Evolutionary conservation across 129 eudicot species (phyloP), one percentile per base, ranked within the genome.

Genomic region (Ambrosia trifida): DNA sequence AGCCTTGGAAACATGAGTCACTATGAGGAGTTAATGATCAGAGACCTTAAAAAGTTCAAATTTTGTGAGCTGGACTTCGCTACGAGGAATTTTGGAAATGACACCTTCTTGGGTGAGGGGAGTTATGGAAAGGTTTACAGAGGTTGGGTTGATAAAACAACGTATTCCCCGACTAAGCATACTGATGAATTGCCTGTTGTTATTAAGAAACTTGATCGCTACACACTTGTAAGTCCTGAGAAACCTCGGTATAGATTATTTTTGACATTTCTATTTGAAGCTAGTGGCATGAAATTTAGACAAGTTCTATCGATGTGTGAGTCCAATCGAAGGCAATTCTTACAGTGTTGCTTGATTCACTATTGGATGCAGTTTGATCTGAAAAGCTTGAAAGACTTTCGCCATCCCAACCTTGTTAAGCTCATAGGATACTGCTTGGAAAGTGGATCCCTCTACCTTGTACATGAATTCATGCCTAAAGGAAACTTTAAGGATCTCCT

Each of bases 91-190:
- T 87, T 87, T 69, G 32, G 70, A 8, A 68, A 82, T 30, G 85
- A 79, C 11, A 76, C 68, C 9, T 68, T 66, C 33, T 18, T 87
- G 68, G 93, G 86, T 2, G 80, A 69, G 32, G 93, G 85, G 12
- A 84, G 82, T 1, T 81, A 84, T 72, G 93, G 87, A 20, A 60
- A 20, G 19, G 93, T 87, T 36, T 84, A 68, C 73, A 84, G 70
- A 53, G 86, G 88, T 5, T 84, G 85, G 84, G n/a, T 84, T 46
- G 83, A 78, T 1, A 64, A 56, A n/a, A n/a, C n/a, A n/a, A n/a
- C n/a, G n/a, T n/a, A n/a, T n/a, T n/a, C n/a, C n/a, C n/a, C n/a
- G n/a, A n/a, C n/a, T n/a, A n/a, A n/a, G n/a, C n/a, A n/a, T n/a
- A n/a, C n/a, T 11, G 3, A 63, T 11, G 85, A 81, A 3, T 76